Base-by-base conservation (phyloP, 768 basidiomycete genomes). In the Rickenella mellea region DNA sequence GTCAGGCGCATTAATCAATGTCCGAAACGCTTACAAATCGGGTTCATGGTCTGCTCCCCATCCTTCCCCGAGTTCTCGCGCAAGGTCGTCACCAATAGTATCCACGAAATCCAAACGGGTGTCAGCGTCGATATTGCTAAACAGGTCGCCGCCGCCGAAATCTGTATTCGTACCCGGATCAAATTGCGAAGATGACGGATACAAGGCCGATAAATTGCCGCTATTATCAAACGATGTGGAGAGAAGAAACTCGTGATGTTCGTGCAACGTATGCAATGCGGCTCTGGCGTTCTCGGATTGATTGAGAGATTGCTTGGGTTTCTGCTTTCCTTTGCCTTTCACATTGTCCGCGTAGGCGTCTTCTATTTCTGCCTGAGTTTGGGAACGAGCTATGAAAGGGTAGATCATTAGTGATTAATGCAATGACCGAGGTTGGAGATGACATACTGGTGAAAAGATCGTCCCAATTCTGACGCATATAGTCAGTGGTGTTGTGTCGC, bases 81-180 rank as follows among this genome's bases (percentile, higher is more conserved):
- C 83, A 21, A 89, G 63, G 50, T 88, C 86, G 35, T 85, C 83
- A 3, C 78, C 83, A 14, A 88, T 58, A 17, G 71, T 78, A 6
- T 67, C 72, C n/a, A 62, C 71, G 14, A 80, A 53, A 46, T 76
- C 82, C 19, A 78, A 51, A 17, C 66, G 78, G 41, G 33, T 28
- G 29, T 76, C 82, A 15, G 71, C 67, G 7, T 66, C 58, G 25
- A 38, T 42, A 22, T 41, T 38, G 2, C 53, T 61, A 40, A 80
- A 70, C 28, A 74, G 65, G 30, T 74, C 69, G 46, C 79, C 78
- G 25, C 73, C 68, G 15, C 55, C 66, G 29, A 78, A 72, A n/a
- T n/a, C n/a, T n/a, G n/a, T n/a, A 26, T 43, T 36, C 22, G 42
- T 28, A 11, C 60, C 65, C 14, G 57, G 68, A 9, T 64, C 73